Percentiles rank a stretch among this genome's conserved stretches.
Evolutionary conservation across 352 stramenopile species (phyloP).

Genomic region (Aphanomyces astaci): DNA sequence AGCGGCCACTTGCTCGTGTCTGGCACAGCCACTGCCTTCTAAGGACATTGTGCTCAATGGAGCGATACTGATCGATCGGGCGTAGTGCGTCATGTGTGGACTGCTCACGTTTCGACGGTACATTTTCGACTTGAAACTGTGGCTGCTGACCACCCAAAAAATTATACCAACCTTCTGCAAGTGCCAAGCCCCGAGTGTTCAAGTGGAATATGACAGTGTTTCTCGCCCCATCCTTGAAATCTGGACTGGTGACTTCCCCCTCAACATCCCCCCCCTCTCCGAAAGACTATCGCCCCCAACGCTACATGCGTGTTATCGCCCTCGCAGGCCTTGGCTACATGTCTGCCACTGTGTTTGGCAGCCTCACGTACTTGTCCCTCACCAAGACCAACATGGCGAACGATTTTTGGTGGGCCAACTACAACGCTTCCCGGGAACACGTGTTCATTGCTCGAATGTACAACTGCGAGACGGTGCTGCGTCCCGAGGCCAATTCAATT

Average conservation of each 20-base stretch:
- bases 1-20: too few relatives aligned
- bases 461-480: background rate
- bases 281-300: too few relatives aligned
- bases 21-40: background rate
- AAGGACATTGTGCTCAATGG: background rate
- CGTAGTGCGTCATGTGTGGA: slow-evolving; percentile 1
- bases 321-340: background rate
- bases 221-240: background rate
- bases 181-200: background rate
- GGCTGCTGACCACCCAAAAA: too few relatives aligned
- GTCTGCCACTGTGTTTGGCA: background rate
- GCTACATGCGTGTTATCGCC: too few relatives aligned
- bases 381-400: slow-evolving; percentile 14
- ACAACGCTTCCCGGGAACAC: background rate
- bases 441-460: background rate
- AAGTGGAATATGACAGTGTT: slow-evolving; percentile 8
- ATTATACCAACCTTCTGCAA: too few relatives aligned
- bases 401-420: slow-evolving; percentile 24
- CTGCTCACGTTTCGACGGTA: background rate
- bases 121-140: slow-evolving; percentile 8
- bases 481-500: background rate
- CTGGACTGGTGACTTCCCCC: too few relatives aligned
- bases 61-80: background rate
- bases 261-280: background rate
- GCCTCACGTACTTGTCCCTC: slow-evolving; percentile 3